Conservation (phyloP, 2,329 filamentous ascomycete species). For the Gaeumannomyces sp. region DNA sequence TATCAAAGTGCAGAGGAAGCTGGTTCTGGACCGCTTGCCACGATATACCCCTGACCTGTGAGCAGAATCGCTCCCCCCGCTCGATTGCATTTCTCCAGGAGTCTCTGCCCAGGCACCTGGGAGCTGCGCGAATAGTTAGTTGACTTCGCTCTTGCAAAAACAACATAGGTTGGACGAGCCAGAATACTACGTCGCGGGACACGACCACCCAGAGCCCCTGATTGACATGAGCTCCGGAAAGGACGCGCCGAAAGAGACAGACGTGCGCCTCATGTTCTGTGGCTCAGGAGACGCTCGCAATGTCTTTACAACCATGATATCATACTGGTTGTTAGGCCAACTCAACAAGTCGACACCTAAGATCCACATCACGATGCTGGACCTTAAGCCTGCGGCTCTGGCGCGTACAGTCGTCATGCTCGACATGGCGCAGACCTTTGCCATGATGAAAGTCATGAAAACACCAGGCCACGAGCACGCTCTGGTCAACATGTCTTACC, state of each 20-base stretch:
- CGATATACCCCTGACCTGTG: constrained; percentile 15
- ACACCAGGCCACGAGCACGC: constrained; percentile 10
- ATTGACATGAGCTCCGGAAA: constrained; percentile 11
- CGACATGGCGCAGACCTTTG: constrained; percentile 12
- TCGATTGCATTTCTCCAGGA: no score
- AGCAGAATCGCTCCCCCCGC: not conserved
- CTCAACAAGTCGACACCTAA: constrained; percentile 9
- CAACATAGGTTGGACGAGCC: constrained; percentile 10
- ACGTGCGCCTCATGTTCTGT: constrained; percentile 18
- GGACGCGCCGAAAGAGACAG: constrained; percentile 6
- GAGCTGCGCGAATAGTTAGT: no score
- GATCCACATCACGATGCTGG: constrained; percentile 19
- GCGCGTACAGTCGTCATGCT: constrained; percentile 20
- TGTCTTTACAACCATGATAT: constrained; percentile 16
- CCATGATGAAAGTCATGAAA: constrained; percentile 5
- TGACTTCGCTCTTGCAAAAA: not conserved
- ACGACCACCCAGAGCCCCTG: constrained; percentile 15
- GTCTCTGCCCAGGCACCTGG: no score
- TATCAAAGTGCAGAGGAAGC: constrained; percentile 3
- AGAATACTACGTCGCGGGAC: constrained; percentile 18
- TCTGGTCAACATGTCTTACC: constrained; percentile 17
- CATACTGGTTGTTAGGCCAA: not conserved
- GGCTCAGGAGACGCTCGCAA: constrained; percentile 21
- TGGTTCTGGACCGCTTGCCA: constrained; percentile 16
- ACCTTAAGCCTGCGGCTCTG: constrained; percentile 19